Evolutionary conservation across 2,329 filamentous ascomycete species (phyloP), one percentile per base, ranked within the genome.

Genomic region (Diaporthe batatas): DNA sequence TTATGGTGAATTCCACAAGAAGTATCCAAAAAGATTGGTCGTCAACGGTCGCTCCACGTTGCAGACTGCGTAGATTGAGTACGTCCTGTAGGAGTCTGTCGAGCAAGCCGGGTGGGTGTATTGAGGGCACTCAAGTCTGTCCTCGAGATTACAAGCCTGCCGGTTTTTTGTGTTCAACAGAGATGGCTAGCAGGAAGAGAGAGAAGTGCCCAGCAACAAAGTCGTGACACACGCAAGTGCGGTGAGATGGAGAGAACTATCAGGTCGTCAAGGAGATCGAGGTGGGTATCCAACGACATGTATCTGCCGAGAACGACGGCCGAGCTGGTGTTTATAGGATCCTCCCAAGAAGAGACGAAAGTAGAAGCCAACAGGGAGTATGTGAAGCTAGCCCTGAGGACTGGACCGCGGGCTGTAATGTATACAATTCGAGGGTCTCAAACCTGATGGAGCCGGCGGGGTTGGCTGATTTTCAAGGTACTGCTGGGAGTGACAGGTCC

Each of bases 371-470:
- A 57, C 51, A 53, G 34, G 39, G 44, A 23, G 34, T 25, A 10
- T 62, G 39, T 34, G 23, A 59, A 16, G 12, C 29, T 62, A 55
- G 32, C 16, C 29, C 39, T 70, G n/a, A 70, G 65, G 55, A 34
- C 67, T 57, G 65, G 73, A 70, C 73, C 36, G 54, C 25, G 73
- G 72, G 53, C 70, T 64, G 53, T 67, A 65, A 67, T 39, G 70
- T 71, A 75, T 75, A 71, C 73, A 64, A 72, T 58, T 74, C 54
- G 70, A 80, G 75, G 78, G 77, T 77, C 79, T 81, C 78, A 79
- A 79, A 81, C 80, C 47, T 76, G 79, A 81, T 81, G 77, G 71
- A 78, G 79, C 75, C 80, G 76, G 83, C 82, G 83, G 83, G 82
- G 81, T 81, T 78, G 79, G 79, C 81, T 80, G 81, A 79, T 80